Percentiles rank a stretch among this genome's conserved stretches.
phyloP scores from a whole-genome alignment of 2,329 filamentous ascomycete genomes.

The Trichoderma atroviride region DNA sequence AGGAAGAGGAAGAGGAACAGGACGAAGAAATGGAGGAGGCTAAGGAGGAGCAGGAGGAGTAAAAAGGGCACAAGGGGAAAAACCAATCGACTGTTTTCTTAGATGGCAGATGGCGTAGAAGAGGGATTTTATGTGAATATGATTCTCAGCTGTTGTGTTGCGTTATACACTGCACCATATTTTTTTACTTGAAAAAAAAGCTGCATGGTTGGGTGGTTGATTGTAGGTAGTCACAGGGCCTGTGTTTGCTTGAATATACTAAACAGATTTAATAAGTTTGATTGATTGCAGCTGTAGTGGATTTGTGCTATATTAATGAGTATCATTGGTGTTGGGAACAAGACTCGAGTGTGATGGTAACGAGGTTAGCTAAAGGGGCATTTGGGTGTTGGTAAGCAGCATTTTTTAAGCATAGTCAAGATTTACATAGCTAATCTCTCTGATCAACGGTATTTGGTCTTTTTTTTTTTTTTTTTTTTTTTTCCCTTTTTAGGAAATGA shows the following conservation, averaged over 20 bases:
- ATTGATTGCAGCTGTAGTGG: neutral
- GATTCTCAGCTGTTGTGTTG: conserved; percentile 31
- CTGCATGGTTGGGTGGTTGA: conserved; percentile 26
- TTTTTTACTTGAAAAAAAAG: neutral
- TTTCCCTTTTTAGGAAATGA: neutral
- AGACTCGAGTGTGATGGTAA: neutral
- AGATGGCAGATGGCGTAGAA: conserved; percentile 31
- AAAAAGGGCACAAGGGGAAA: conserved; percentile 31
- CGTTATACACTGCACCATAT: conserved; percentile 3
- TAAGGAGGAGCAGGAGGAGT: conserved; percentile 32
- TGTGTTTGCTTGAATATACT: conserved; percentile 18
- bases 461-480: neutral
- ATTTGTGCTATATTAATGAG: neutral
- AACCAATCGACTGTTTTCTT: conserved; percentile 12
- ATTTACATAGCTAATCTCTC: neutral
- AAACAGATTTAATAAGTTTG: conserved; percentile 10
- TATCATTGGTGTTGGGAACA: neutral
- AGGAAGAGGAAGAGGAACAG: conserved; percentile 32
- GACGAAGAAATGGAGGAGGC: conserved; percentile 33
- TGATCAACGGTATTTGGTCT: neutral
- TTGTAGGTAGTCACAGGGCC: neutral
- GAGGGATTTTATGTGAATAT: conserved; percentile 29
- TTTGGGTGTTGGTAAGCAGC: neutral
- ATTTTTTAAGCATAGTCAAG: neutral
- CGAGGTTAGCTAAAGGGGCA: too few relatives aligned